Evolutionary conservation across 805 yeast species (phyloP), one percentile per base, ranked within the genome.

Genomic region (Aciculoconidium aculeatum): DNA sequence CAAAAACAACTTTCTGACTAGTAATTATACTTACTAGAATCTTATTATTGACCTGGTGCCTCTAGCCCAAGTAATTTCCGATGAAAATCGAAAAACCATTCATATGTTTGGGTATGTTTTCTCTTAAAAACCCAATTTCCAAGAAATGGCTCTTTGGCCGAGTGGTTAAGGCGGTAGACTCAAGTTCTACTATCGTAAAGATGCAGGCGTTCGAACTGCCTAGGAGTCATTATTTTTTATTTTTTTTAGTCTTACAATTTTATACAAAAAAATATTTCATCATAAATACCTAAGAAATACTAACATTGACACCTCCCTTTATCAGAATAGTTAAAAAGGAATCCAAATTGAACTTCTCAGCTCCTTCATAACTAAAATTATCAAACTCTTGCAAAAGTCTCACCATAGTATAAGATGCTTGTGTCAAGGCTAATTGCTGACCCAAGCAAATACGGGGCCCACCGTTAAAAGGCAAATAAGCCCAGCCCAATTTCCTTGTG

Each of bases 391-490:
- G 65, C 19, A 47, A 35, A 27, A 67, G 42, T 37, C 72, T 53
- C 11, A 54, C 60, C 23, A 65, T 40, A 11, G 61, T 53, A 45
- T 66, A 70, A 12, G 67, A 55, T 8, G 72, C 69, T 49, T 70
- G 75, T 12, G 74, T 69, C 12, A 70, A 59, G 5, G 76, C 77
- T 48, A 68, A 69, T 48, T 70, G 75, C 53, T 70, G 75, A 22
- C 76, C 77, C 31, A 70, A 52, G 44, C 76, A 70, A 34, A 70
- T 68, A 36, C 77, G 51, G 13, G 76, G 75, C 5, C 77, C 77
- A 25, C 76, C 77, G 25, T 44, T 45, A 35, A 45, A 45, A 15
- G 51, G 51, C 26, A 27, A 23, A 26, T 27, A 25, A 17, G 27
- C 49, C 51, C 51, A 45, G 7, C 49, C 49, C 18, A 37, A 34